Evolutionary conservation across 768 basidiomycete genomes (phyloP), one percentile per base, ranked within the genome.

Genomic region (Trametes elegans): DNA sequence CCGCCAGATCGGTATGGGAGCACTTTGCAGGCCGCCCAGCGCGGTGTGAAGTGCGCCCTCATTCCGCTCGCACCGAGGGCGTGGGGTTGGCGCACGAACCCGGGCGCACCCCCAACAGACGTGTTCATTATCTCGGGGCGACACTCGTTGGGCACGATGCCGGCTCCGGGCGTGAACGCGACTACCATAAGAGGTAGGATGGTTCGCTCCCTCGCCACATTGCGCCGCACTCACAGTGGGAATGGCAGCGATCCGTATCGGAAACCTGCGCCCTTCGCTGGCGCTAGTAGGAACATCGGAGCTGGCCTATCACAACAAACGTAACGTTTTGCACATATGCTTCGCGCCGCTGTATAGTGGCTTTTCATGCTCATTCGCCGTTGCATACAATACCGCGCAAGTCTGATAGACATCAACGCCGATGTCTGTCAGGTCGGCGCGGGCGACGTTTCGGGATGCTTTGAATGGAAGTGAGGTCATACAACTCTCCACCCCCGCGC

Each of bases 1-100:
- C 57, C 57, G 32, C 57, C 40, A 46, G 45, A 43, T 36, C 52
- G 57, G 57, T 44, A 58, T 58, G 57, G 51, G 57, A 57, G 44
- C 35, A 34, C 35, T 19, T 19, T n/a, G 26, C 41, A 34, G 42
- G 47, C 39, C n/a, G 54, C 40, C 35, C 40, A 38, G n/a, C 38
- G 45, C 34, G 27, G 57, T 58, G 57, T 49, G 57, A 58, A 58
- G 27, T 47, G 47, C 32, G 36, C 44, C 18, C 44, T 47, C 18
- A 28, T 29, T 57, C 47, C 29, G 49, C 44, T 38, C 49, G 26
- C 49, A 40, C 35, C 53, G 47, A 48, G 57, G 39, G 32, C 28
- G 50, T 28, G 57, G 51, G 7, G 23, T 24, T 28, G 26, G 44
- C 19, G 26, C 45, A 38, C 48, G 42, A 36, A 18, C 42, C 34